Evolutionary conservation across 176 grass and related monocot genomes (phyloP).

Genomic region (Musa beccarii): DNA sequence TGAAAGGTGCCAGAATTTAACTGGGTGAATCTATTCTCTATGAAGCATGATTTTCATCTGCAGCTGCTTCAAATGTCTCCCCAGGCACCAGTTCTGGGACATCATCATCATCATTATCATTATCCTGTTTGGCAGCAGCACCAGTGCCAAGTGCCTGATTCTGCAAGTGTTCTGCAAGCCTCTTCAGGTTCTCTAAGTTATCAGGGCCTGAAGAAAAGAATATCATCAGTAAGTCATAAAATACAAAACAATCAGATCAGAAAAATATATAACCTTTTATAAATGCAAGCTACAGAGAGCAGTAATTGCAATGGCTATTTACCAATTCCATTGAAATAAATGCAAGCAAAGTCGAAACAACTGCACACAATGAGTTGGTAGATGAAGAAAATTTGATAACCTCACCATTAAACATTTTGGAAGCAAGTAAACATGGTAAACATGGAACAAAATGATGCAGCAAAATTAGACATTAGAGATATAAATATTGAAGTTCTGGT

Average conservation of each 20-base stretch:
- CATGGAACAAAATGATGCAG: no score
- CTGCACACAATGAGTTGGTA: no score
- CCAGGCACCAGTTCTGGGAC: constrained; percentile 86
- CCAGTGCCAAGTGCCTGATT: constrained; percentile 50
- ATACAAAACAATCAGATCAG: neutral
- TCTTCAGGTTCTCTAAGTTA: constrained; percentile 83
- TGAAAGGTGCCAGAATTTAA: neutral
- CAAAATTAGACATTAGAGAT: no score
- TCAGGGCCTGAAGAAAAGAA: constrained; percentile 54
- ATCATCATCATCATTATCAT: constrained; percentile 41
- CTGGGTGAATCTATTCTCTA: neutral
- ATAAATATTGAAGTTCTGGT: no score
- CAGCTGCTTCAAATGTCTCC: constrained; percentile 79
- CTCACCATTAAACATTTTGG: no score
- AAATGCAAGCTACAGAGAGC: no score
- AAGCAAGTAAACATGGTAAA: no score
- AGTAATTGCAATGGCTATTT: no score
- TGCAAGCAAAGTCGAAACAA: no score
- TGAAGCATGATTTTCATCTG: constrained; percentile 53
- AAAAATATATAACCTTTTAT: neutral
- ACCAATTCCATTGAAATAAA: no score
- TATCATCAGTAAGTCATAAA: no score
- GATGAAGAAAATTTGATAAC: no score
- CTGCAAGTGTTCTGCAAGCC: constrained; percentile 85
- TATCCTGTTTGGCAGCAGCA: constrained; percentile 18